Evolutionary conservation across 352 stramenopile species (phyloP), one percentile per base, ranked within the genome.

Genomic region (Pythium dissotocum): DNA sequence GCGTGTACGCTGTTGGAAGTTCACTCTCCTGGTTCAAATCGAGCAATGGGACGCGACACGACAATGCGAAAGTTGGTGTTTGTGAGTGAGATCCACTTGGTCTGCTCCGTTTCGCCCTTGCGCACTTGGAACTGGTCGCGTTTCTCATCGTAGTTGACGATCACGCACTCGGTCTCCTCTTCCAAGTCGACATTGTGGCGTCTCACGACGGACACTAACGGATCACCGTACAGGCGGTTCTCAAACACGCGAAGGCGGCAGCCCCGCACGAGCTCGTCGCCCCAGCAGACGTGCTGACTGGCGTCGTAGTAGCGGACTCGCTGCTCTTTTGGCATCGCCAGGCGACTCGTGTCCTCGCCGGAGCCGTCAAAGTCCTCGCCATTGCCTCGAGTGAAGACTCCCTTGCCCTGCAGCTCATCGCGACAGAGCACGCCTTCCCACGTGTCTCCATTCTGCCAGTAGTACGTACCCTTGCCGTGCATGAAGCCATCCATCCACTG

Each of bases 231-330:
- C 36, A 77, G 71, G 6, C 73, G 73, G 44, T 78, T 83, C 12
- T 48, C 55, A 59, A 81, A 82, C n/a, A 91, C 57, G 1, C 75
- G 65, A 42, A 91, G 21, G 1, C 77, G 78, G 35, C 78, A 83
- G 24, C 83, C 80, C 13, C 51, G 61, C 32, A 80, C 74, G 26
- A 91, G 65, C n/a, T 91, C 81, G 30, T 88, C 73, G 14, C 79
- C 81, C 83, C 83, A 91, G 63, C 83, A 91, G 2, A 91, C 73
- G 57, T 91, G 83, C 32, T 82, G 70, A 8, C 83, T 87, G 0
- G 71, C 70, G 55, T 87, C 65, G 58, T 86, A 90, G 72, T 86
- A 91, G 10, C 83, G 83, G 48, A 83, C 67, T 33, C 65, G 69
- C 38, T 79, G 59, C 38, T 74, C 61, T 7, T 48, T 54, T 5